phyloP scores from a whole-genome alignment of 1,139 yeast genomes.

The Nakaseomyces bracarensis region DNA sequence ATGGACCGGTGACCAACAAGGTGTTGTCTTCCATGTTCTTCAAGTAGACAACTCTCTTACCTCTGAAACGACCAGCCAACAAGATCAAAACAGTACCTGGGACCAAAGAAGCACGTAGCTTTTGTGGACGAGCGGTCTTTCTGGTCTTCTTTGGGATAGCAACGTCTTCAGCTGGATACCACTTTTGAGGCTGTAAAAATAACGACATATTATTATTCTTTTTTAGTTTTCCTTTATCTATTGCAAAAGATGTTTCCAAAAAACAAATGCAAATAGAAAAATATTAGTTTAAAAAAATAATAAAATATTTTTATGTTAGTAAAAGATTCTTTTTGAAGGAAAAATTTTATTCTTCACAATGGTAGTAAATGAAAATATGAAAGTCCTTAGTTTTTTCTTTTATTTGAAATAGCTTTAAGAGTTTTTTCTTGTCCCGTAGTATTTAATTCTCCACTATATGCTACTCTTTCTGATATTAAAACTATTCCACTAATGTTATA shows the following conservation, averaged over 20 bases:
- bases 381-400: too few species aligned
- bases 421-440: too few species aligned
- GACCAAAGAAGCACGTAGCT: slow-evolving; percentile 91
- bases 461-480: too few species aligned
- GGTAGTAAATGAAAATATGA: too few species aligned
- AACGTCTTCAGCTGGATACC: slow-evolving; percentile 93
- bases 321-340: background rate
- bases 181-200: slow-evolving; percentile 67
- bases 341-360: too few species aligned
- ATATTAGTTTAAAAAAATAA: background rate
- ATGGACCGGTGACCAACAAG: slow-evolving; percentile 96
- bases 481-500: too few species aligned
- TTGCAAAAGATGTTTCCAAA: too few species aligned
- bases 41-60: slow-evolving; percentile 99
- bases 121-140: slow-evolving; percentile 91
- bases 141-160: slow-evolving; percentile 80
- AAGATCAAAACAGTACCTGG: slow-evolving; percentile 98
- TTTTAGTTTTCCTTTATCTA: background rate
- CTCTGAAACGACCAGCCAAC: slow-evolving; percentile 99
- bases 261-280: background rate
- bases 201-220: background rate
- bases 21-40: slow-evolving; percentile 99
- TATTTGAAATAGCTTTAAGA: too few species aligned
- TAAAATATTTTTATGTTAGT: background rate
- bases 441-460: too few species aligned